Conservation (phyloP, 1,284 basidiomycete genomes). For the Psilocybe mexicana region DNA sequence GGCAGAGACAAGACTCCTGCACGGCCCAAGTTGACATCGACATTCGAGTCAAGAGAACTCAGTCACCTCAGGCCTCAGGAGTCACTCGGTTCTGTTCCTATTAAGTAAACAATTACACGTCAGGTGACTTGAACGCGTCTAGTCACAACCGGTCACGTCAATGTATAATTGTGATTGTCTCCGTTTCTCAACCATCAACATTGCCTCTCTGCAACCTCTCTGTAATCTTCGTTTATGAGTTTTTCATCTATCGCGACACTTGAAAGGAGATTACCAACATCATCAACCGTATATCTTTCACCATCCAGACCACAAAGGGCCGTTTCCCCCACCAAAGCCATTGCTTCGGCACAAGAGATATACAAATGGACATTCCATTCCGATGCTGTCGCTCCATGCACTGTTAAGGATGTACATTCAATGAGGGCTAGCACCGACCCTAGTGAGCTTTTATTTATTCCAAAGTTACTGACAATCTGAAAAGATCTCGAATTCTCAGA, state of each 20-base stretch:
- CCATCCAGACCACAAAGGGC: conserved; percentile 13
- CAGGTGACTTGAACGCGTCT: background rate
- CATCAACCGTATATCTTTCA: conserved; percentile 17
- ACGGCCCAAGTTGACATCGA: too few relatives aligned
- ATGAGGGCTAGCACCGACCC: conserved; percentile 45
- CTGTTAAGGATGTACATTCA: conserved; percentile 55
- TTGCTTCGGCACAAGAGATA: conserved; percentile 27
- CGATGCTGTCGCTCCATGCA: conserved; percentile 62
- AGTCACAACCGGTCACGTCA: background rate
- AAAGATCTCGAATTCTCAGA: conserved; percentile 27
- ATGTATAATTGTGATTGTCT: background rate
- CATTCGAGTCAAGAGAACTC: too few relatives aligned
- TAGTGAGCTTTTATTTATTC: conserved; percentile 8
- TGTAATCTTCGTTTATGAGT: conserved; percentile 22
- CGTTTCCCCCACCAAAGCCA: conserved; percentile 3
- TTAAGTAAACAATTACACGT: background rate
- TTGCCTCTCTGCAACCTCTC: background rate
- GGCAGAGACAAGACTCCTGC: too few relatives aligned
- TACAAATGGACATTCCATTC: conserved; percentile 65
- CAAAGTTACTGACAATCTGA: background rate
- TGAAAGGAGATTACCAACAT: conserved; percentile 10
- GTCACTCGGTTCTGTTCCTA: too few relatives aligned
- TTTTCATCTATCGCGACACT: conserved; percentile 21
- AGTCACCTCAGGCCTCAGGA: too few relatives aligned
- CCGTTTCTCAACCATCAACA: background rate